phyloP scores from a whole-genome alignment of 495 filamentous ascomycete species.

The Lentithecium fluviatile region DNA sequence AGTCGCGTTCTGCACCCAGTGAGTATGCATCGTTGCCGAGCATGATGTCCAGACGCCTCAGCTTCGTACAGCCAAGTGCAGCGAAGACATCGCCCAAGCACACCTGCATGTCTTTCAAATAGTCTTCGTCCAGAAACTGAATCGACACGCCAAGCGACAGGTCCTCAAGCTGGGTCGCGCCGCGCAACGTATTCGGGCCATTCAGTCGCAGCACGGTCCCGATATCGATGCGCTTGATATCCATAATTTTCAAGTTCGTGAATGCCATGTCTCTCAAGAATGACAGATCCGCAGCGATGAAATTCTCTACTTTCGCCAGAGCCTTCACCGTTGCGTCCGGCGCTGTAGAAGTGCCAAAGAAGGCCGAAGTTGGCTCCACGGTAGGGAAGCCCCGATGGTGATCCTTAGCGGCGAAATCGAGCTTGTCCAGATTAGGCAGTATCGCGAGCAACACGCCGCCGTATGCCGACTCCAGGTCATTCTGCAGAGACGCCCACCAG shows the following conservation, averaged over 20 bases:
- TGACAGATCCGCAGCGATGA: background rate
- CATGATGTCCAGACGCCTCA: background rate
- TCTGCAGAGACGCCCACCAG: background rate
- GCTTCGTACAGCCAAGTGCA: background rate
- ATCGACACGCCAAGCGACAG: background rate
- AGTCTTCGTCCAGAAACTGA: background rate
- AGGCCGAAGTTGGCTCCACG: background rate
- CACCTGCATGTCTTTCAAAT: background rate
- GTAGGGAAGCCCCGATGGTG: background rate
- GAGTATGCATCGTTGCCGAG: background rate
- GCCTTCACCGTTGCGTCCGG: background rate
- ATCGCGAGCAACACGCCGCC: background rate
- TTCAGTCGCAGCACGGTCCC: background rate
- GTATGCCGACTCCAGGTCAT: background rate
- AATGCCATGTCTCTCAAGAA: background rate
- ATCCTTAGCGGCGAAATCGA: background rate
- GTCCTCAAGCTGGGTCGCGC: background rate
- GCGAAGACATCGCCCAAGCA: background rate
- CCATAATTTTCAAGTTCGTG: background rate
- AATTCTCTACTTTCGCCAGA: background rate
- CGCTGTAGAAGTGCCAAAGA: background rate
- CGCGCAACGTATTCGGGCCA: background rate
- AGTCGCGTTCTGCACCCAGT: background rate
- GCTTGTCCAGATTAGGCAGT: background rate
- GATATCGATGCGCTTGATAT: background rate